Conservation (phyloP, 2,329 filamentous ascomycete genomes). For the Arthrinium phaeospermum region DNA sequence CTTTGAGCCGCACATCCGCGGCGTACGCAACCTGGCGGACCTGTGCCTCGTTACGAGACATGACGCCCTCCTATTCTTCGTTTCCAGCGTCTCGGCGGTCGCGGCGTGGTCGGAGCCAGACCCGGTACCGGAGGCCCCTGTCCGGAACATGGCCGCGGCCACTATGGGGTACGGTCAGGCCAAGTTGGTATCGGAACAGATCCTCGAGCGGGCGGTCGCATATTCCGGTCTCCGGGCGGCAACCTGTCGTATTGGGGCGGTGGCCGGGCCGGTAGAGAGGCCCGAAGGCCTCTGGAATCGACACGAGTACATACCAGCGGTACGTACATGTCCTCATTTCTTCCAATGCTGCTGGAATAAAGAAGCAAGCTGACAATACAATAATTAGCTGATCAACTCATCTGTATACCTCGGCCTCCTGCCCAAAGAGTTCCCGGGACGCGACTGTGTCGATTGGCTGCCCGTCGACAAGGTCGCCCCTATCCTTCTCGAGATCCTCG, state of each 20-base stretch:
- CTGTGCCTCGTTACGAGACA: conserved; percentile 42
- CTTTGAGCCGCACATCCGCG: conserved; percentile 56
- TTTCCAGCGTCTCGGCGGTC: conserved; percentile 49
- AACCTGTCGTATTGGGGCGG: conserved; percentile 53
- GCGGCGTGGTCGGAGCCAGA: conserved; percentile 39
- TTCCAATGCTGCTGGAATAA: too few species aligned
- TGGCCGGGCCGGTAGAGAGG: conserved; percentile 46
- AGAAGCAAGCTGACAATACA: neutral
- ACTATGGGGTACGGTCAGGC: conserved; percentile 49
- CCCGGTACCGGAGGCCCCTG: conserved; percentile 44
- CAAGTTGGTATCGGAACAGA: conserved; percentile 48
- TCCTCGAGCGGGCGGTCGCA: conserved; percentile 48
- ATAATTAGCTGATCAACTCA: conserved; percentile 21
- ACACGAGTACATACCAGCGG: conserved; percentile 61
- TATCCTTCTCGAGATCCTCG: conserved; percentile 51
- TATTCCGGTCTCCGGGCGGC: conserved; percentile 45
- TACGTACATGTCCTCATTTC: conserved; percentile 53
- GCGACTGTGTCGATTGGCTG: conserved; percentile 58
- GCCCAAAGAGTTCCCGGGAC: conserved; percentile 50
- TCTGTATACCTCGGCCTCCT: conserved; percentile 47
- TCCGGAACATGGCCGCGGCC: conserved; percentile 41
- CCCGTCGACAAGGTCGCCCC: conserved; percentile 56
- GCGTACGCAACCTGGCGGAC: conserved; percentile 55
- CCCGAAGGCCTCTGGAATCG: conserved; percentile 57
- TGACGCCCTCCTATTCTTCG: conserved; percentile 46